Evolutionary conservation across 1,139 yeast species (phyloP).

Genomic region (Candida sp.): DNA sequence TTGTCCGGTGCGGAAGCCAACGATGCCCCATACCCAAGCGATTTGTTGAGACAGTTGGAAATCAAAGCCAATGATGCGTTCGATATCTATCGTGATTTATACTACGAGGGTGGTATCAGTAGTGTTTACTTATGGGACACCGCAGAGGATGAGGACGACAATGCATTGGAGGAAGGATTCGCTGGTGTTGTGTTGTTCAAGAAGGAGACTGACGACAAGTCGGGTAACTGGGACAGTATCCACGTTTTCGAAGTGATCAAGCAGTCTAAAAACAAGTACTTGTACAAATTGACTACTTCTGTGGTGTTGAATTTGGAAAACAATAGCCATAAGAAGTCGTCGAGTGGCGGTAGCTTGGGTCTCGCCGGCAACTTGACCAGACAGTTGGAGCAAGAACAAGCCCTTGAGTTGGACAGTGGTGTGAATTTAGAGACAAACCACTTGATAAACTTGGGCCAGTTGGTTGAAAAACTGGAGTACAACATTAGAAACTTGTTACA

Average conservation of each 20-base stretch:
- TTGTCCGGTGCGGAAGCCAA: constrained; percentile 50
- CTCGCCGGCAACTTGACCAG: constrained; percentile 88
- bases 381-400: constrained; percentile 62
- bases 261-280: constrained; percentile 49
- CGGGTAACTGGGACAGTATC: constrained; percentile 88
- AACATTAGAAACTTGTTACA: constrained; percentile 87
- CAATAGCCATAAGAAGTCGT: constrained; percentile 14
- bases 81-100: constrained; percentile 90
- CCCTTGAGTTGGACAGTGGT: constrained; percentile 40
- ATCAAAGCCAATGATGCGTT: constrained; percentile 86
- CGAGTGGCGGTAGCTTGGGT: constrained; percentile 37
- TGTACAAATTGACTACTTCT: constrained; percentile 84
- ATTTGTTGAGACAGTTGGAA: constrained; percentile 73
- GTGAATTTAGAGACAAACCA: constrained; percentile 61
- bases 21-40: constrained; percentile 77
- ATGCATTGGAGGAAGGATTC: constrained; percentile 51
- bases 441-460: constrained; percentile 81
- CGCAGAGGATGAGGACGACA: constrained; percentile 46
- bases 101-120: constrained; percentile 88
- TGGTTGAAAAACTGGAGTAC: constrained; percentile 89
- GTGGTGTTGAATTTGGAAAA: constrained; percentile 73
- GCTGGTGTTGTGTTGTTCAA: constrained; percentile 93
- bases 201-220: constrained; percentile 58
- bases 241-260: constrained; percentile 86
- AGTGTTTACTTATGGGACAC: constrained; percentile 95